A percentile compares a stretch with the other conserved stretches of the same genome.
Conservation (phyloP, 1,284 basidiomycete species). For the Sanghuangporus weigelae region DNA sequence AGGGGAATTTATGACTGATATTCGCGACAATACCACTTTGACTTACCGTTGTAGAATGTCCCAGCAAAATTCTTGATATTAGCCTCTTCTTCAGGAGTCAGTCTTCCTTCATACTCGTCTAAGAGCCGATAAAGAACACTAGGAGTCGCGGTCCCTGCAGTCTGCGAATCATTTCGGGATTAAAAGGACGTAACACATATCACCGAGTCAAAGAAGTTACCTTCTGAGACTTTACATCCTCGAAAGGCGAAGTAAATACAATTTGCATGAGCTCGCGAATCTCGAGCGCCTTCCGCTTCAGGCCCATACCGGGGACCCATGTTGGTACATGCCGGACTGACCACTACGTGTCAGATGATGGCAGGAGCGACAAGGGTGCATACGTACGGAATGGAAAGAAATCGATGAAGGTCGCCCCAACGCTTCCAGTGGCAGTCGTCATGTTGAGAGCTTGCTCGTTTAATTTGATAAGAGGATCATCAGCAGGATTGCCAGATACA, state of each 20-base stretch:
- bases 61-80: constrained; percentile 5
- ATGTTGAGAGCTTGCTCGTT: neutral
- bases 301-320: constrained; percentile 9
- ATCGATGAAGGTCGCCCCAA: constrained; percentile 3
- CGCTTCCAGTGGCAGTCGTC: neutral
- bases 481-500: neutral
- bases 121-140: neutral
- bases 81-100: constrained; percentile 3
- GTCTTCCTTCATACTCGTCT: constrained; percentile 3
- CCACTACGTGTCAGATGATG: neutral
- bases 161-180: neutral
- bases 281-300: constrained; percentile 9
- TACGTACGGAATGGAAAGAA: constrained; percentile 11
- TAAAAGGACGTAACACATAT: too few species aligned
- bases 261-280: neutral
- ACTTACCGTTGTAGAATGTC: constrained; percentile 1
- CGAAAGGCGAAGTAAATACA: neutral
- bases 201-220: neutral
- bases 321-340: constrained; percentile 10
- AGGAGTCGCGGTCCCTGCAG: constrained; percentile 2
- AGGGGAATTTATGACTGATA: constrained; percentile 20
- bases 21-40: constrained; percentile 25
- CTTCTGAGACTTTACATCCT: constrained; percentile 1
- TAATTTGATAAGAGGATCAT: neutral
- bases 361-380: neutral